Conservation (phyloP, 495 filamentous ascomycete species). For the Cairneyella variabilis region DNA sequence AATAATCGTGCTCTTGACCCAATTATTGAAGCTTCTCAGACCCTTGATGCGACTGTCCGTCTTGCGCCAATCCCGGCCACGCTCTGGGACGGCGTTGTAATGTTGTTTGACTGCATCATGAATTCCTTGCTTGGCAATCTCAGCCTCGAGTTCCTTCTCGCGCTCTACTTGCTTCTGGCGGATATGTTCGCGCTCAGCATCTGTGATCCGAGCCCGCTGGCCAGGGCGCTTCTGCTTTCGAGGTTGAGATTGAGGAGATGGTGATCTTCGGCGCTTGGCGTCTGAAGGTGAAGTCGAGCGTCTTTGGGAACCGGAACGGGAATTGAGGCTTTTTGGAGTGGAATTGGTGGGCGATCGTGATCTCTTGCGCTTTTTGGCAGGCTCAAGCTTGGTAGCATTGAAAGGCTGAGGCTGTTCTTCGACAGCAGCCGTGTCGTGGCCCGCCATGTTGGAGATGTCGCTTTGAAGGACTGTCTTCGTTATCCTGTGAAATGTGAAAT, state of each 20-base stretch:
- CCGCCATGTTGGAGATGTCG: conserved; percentile 12
- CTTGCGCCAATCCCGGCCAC: conserved; percentile 90
- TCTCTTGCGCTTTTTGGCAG: conserved; percentile 46
- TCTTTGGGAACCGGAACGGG: conserved; percentile 14
- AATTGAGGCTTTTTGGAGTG: conserved; percentile 20
- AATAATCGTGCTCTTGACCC: conserved; percentile 95
- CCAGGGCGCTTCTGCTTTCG: conserved; percentile 86
- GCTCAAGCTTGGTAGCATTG: conserved; percentile 49
- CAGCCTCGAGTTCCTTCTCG: conserved; percentile 52
- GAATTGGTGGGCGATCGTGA: conserved; percentile 33
- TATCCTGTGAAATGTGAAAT: background rate
- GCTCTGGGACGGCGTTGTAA: conserved; percentile 93
- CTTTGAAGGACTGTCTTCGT: background rate
- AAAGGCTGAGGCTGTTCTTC: conserved; percentile 47
- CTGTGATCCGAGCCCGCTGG: conserved; percentile 70
- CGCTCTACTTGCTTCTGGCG: conserved; percentile 62
- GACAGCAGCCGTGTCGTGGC: conserved; percentile 1
- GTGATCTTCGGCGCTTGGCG: conserved; percentile 16
- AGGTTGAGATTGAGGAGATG: conserved; percentile 31
- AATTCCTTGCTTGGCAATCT: conserved; percentile 46
- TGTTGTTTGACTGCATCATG: conserved; percentile 86
- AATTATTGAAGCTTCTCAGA: conserved; percentile 93
- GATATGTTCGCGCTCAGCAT: conserved; percentile 64
- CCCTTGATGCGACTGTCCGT: conserved; percentile 93
- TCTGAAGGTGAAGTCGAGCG: conserved; percentile 17